These are phyloP conservation scores for Tilletia walkeri DNA, from an alignment of 1,284 basidiomycete species.

Conservation along the genomic window DNA sequence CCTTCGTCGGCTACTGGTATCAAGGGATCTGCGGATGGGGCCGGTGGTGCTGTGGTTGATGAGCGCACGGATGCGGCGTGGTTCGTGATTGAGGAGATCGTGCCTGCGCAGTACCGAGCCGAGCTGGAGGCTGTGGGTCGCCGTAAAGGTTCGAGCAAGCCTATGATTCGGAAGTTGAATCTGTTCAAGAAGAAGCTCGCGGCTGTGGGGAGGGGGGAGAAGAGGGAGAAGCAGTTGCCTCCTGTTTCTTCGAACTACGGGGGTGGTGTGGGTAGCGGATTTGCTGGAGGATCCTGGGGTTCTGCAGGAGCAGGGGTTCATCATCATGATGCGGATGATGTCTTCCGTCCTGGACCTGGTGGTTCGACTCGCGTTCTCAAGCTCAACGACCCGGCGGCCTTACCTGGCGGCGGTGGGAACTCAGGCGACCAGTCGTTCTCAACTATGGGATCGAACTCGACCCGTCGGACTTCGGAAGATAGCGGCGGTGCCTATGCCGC, in stretches of 20 bases:
- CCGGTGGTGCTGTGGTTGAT: constrained; percentile 20
- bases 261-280: too few relatives aligned
- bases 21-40: too few relatives aligned
- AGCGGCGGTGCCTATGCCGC: neutral
- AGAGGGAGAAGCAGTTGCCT: constrained; percentile 18
- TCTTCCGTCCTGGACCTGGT: constrained; percentile 36
- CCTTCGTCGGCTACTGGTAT: neutral
- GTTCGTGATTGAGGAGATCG: constrained; percentile 52
- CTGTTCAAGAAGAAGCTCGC: constrained; percentile 40
- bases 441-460: neutral
- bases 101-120: constrained; percentile 47
- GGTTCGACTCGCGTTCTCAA: constrained; percentile 39
- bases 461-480: constrained; percentile 8
- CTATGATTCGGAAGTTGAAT: constrained; percentile 52
- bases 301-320: too few relatives aligned
- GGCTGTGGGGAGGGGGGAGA: constrained; percentile 12
- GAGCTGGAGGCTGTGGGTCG: constrained; percentile 39
- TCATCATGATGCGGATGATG: constrained; percentile 26
- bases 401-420: neutral
- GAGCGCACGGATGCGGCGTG: constrained; percentile 43
- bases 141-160: constrained; percentile 31
- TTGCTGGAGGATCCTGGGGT: too few relatives aligned
- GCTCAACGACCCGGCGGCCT: constrained; percentile 26
- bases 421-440: neutral
- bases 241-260: too few relatives aligned